These are phyloP conservation scores for Fusarium penzigii DNA, from an alignment of 2,329 filamentous ascomycete species.

Conservation along the genomic window DNA sequence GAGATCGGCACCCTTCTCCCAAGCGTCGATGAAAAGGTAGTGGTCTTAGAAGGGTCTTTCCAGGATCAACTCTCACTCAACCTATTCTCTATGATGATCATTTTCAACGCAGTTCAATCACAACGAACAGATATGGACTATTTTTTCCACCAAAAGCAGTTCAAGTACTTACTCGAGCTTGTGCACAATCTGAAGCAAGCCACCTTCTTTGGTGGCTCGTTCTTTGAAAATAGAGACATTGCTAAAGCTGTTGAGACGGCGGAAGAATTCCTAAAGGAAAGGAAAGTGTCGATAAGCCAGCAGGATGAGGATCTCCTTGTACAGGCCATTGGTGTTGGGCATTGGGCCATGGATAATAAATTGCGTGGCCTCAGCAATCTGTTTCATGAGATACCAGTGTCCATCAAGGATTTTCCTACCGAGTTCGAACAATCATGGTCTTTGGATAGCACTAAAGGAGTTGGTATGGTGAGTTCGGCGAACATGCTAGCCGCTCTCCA, in stretches of 20 bases:
- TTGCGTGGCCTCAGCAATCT: slow-evolving; percentile 68
- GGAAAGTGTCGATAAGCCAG: slow-evolving; percentile 56
- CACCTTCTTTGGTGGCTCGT: slow-evolving; percentile 82
- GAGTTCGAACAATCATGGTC: slow-evolving; percentile 66
- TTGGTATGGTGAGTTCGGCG: slow-evolving; percentile 51
- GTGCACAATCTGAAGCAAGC: slow-evolving; percentile 80
- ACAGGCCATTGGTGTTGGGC: slow-evolving; percentile 67
- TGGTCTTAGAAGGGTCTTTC: slow-evolving; percentile 77
- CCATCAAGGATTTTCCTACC: slow-evolving; percentile 66
- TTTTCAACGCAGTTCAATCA: slow-evolving; percentile 85
- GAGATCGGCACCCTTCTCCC: slow-evolving; percentile 73
- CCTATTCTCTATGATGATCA: slow-evolving; percentile 80
- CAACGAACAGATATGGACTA: slow-evolving; percentile 84
- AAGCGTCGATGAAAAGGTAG: slow-evolving; percentile 67
- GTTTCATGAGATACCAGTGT: slow-evolving; percentile 78
- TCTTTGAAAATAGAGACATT: slow-evolving; percentile 67
- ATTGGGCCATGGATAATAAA: slow-evolving; percentile 57
- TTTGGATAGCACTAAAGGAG: slow-evolving; percentile 54
- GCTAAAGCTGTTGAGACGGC: slow-evolving; percentile 65
- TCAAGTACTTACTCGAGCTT: slow-evolving; percentile 64
- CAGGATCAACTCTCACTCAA: slow-evolving; percentile 85
- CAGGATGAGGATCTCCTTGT: slow-evolving; percentile 63
- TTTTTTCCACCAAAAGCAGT: slow-evolving; percentile 79
- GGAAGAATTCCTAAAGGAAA: slow-evolving; percentile 65
- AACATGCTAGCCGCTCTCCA: slow-evolving; percentile 55